Conservation (phyloP, 768 basidiomycete species). For the Calvatia gigantea region DNA sequence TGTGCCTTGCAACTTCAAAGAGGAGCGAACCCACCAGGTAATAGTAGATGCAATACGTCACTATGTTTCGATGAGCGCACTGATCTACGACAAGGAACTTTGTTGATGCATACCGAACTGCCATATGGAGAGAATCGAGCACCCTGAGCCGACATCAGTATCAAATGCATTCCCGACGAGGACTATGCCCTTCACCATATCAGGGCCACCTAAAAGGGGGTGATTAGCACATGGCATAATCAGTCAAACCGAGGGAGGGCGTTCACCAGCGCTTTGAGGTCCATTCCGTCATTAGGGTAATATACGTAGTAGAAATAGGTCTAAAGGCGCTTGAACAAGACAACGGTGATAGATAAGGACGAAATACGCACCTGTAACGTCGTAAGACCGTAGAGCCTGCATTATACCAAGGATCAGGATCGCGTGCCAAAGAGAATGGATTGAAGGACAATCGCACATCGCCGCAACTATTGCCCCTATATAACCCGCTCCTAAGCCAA, state of each 20-base stretch:
- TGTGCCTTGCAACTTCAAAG: not conserved
- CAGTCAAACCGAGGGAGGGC: not conserved
- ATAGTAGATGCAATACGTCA: conserved; percentile 31
- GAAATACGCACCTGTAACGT: conserved; percentile 26
- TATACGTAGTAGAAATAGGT: conserved; percentile 32
- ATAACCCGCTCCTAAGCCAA: conserved; percentile 16
- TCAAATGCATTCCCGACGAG: not conserved
- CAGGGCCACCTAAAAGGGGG: conserved; percentile 20
- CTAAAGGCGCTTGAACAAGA: conserved; percentile 13
- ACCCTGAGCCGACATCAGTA: conserved; percentile 17
- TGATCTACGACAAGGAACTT: not conserved
- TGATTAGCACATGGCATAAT: not conserved
- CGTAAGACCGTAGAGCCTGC: conserved; percentile 33
- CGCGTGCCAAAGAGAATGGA: not conserved
- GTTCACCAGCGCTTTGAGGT: conserved; percentile 25
- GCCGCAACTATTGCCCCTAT: conserved; percentile 31
- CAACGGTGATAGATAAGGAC: not conserved
- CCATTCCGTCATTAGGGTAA: conserved; percentile 27
- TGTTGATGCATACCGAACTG: conserved; percentile 20
- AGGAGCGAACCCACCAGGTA: conserved; percentile 28
- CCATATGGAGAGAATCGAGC: conserved; percentile 29
- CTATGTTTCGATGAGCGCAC: conserved; percentile 15
- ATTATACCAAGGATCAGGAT: not conserved
- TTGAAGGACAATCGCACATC: conserved; percentile 24
- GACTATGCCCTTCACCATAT: conserved; percentile 24